These are phyloP conservation scores for Pyrenophora graminea DNA, from an alignment of 2,329 filamentous ascomycete species.

Conservation along the genomic window DNA sequence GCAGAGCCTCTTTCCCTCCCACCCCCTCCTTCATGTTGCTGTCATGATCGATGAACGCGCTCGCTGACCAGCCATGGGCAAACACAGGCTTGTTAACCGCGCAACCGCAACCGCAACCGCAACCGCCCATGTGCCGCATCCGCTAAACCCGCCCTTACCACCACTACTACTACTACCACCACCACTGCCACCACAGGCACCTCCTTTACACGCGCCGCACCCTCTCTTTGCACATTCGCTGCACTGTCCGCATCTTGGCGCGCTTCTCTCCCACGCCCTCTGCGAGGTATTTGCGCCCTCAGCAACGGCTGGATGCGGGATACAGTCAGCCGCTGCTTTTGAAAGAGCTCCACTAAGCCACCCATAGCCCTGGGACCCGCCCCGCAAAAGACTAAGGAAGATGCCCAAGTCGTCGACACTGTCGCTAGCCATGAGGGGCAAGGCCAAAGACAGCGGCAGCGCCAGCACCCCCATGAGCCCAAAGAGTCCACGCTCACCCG, in stretches of 20 bases:
- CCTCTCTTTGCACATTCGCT: conserved; percentile 19
- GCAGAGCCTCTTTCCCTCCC: background rate
- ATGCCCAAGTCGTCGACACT: conserved; percentile 48
- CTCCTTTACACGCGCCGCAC: conserved; percentile 20
- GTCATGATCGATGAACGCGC: conserved; percentile 17
- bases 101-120: conserved; percentile 9
- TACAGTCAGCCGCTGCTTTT: conserved; percentile 1
- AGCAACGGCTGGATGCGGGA: conserved; percentile 2
- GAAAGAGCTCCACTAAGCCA: conserved; percentile 27
- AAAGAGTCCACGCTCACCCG: conserved; percentile 40
- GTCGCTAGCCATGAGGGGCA: conserved; percentile 44
- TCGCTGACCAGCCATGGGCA: conserved; percentile 42
- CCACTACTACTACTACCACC: background rate
- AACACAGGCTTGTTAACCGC: conserved; percentile 29
- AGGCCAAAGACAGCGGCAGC: conserved; percentile 38
- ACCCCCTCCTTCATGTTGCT: conserved; percentile 9
- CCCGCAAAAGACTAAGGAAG: conserved; percentile 39
- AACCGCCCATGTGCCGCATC: conserved; percentile 33
- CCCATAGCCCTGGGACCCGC: conserved; percentile 29
- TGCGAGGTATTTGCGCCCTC: conserved; percentile 34
- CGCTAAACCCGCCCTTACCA: conserved; percentile 21
- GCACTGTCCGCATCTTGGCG: conserved; percentile 20
- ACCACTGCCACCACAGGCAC: background rate
- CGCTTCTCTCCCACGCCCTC: conserved; percentile 20
- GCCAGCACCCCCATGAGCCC: conserved; percentile 39